phyloP scores from a whole-genome alignment of 1,284 basidiomycete genomes.

The Hypsizygus ulmarius region DNA sequence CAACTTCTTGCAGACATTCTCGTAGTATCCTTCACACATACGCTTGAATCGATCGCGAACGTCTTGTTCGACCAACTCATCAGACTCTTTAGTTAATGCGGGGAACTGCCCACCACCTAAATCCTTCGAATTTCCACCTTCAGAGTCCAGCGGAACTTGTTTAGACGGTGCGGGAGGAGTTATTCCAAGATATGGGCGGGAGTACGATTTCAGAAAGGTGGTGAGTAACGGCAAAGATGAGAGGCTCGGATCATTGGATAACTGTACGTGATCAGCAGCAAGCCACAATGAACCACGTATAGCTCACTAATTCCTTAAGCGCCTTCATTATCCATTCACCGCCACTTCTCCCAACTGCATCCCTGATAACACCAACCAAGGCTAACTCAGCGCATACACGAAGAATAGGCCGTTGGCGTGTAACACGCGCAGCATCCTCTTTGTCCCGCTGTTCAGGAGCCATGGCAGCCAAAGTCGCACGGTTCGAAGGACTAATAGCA shows the following conservation, averaged over 20 bases:
- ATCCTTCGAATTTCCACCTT: slow-evolving; percentile 48
- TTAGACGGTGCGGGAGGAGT: slow-evolving; percentile 50
- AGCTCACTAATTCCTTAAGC: slow-evolving; percentile 75
- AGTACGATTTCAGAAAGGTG: slow-evolving; percentile 83
- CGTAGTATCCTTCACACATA: slow-evolving; percentile 93
- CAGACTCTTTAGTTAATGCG: slow-evolving; percentile 46
- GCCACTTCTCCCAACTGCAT: slow-evolving; percentile 67
- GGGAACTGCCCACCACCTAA: slow-evolving; percentile 42
- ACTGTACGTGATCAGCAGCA: slow-evolving; percentile 39
- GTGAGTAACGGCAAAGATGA: slow-evolving; percentile 83
- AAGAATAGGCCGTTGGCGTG: slow-evolving; percentile 82
- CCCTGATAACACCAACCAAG: slow-evolving; percentile 77
- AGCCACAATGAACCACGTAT: slow-evolving; percentile 5
- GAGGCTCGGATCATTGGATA: slow-evolving; percentile 83
- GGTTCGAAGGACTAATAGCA: slow-evolving; percentile 65
- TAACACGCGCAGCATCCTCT: slow-evolving; percentile 81
- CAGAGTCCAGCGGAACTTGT: slow-evolving; percentile 52
- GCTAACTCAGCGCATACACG: slow-evolving; percentile 90
- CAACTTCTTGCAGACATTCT: slow-evolving; percentile 87
- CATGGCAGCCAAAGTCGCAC: slow-evolving; percentile 56
- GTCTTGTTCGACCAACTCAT: slow-evolving; percentile 80
- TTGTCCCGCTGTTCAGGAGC: slow-evolving; percentile 87
- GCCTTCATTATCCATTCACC: slow-evolving; percentile 85
- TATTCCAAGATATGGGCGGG: slow-evolving; percentile 78
- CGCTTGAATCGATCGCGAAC: slow-evolving; percentile 87